These are phyloP conservation scores for Saccharomycopsis guyanensis DNA, from an alignment of 805 yeast genomes.

Conservation along the genomic window DNA sequence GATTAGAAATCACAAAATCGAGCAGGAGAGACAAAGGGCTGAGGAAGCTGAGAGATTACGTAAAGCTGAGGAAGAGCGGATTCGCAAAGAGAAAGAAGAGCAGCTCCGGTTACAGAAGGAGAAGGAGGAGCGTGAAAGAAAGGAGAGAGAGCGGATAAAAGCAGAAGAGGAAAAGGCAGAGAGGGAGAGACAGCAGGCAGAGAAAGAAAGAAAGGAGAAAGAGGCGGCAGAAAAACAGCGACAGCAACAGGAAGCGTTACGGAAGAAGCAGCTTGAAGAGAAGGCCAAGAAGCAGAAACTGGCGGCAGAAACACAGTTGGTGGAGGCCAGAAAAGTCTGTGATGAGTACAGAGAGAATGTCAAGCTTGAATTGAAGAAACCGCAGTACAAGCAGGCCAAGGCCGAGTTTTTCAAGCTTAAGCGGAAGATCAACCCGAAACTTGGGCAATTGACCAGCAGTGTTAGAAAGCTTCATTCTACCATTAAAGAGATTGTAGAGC, in stretches of 20 bases:
- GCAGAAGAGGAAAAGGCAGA: constrained; percentile 2
- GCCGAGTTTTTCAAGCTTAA: constrained; percentile 51
- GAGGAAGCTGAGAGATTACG: too few species aligned
- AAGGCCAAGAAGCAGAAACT: constrained; percentile 24
- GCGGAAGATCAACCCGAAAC: constrained; percentile 75
- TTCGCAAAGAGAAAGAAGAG: constrained; percentile 20
- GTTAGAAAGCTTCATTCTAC: constrained; percentile 47
- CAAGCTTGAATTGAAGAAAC: constrained; percentile 52
- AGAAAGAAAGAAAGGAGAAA: constrained; percentile 19
- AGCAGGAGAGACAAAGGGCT: too few species aligned
- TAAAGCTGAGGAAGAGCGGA: constrained; percentile 19
- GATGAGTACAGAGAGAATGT: constrained; percentile 38
- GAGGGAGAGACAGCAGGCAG: constrained; percentile 5
- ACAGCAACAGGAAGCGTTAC: constrained; percentile 15
- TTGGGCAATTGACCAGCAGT: constrained; percentile 85
- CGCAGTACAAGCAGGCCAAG: constrained; percentile 46
- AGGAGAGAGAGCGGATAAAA: constrained; percentile 15
- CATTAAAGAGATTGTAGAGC: constrained; percentile 39
- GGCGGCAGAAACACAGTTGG: constrained; percentile 1
- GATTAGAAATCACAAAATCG: constrained; percentile 8
- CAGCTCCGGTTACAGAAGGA: constrained; percentile 15
- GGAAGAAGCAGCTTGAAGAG: constrained; percentile 18
- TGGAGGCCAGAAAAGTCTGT: constrained; percentile 36
- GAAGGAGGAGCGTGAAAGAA: neutral
- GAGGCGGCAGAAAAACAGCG: constrained; percentile 21